These are phyloP conservation scores for Dioszegia crocea DNA, from an alignment of 768 basidiomycete species.

Conservation along the genomic window DNA sequence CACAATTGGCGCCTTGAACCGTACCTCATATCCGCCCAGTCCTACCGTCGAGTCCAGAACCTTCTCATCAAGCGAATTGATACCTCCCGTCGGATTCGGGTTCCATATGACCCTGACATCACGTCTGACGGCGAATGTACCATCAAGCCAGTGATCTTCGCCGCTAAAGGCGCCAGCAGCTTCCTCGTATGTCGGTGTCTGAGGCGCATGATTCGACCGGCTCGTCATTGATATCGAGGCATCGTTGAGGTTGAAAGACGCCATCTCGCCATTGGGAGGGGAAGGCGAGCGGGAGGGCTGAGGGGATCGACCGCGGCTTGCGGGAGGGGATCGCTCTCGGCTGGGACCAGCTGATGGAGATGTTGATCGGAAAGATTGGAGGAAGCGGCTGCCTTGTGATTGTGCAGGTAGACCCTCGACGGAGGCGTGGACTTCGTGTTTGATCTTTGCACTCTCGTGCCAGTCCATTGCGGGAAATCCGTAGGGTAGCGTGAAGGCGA, in stretches of 20 bases:
- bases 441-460: conserved; percentile 24
- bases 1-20: conserved; percentile 12
- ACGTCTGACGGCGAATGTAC: background rate
- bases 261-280: background rate
- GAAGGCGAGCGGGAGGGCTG: background rate
- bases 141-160: conserved; percentile 12
- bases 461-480: conserved; percentile 28
- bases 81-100: conserved; percentile 10
- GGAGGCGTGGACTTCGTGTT: conserved; percentile 22
- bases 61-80: conserved; percentile 17
- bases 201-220: conserved; percentile 13
- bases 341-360: background rate
- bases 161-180: background rate
- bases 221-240: conserved; percentile 19
- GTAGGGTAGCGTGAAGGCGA: conserved; percentile 29
- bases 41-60: background rate
- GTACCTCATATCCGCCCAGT: conserved; percentile 8
- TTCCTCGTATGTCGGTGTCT: conserved; percentile 9
- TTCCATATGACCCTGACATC: conserved; percentile 11
- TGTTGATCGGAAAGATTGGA: background rate
- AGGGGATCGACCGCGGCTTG: background rate
- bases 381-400: background rate
- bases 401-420: conserved; percentile 23
- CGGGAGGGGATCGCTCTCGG: background rate
- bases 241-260: background rate